Evolutionary conservation across 192 early-diverging fungal genomes (phyloP).

Genomic region (Dissophora globulifera): DNA sequence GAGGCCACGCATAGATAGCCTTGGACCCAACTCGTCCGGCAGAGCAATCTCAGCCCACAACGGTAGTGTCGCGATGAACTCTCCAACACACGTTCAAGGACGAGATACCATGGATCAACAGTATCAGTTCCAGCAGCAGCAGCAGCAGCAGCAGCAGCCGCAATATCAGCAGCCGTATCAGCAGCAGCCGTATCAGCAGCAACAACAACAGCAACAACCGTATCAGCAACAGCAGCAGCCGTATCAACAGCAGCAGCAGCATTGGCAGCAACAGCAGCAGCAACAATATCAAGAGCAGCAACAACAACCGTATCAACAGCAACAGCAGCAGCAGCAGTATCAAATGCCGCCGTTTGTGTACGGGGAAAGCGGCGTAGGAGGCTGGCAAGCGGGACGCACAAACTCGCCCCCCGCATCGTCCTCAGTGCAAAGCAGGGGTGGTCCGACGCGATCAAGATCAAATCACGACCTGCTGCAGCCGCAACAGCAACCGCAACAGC

Average conservation of each 20-base stretch:
- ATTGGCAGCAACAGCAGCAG: not conserved
- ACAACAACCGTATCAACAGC: conserved; percentile 5
- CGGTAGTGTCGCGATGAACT: not conserved
- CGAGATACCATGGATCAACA: not conserved
- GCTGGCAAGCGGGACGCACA: no score
- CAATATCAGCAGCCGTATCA: conserved; percentile 14
- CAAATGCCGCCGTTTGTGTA: no score
- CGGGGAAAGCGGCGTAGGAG: no score
- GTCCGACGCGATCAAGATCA: no score
- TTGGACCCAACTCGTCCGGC: conserved; percentile 16
- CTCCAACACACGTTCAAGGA: not conserved
- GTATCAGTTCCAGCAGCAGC: not conserved
- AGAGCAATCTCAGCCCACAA: not conserved
- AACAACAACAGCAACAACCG: conserved; percentile 9
- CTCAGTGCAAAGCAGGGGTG: no score
- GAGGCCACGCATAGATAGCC: conserved; percentile 36
- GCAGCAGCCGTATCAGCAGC: not conserved
- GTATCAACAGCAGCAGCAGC: not conserved
- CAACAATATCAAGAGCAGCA: not conserved
- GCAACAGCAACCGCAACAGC: no score
- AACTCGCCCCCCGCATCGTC: no score
- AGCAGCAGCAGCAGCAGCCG: conserved; percentile 17
- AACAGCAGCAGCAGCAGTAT: conserved; percentile 54
- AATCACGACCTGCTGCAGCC: no score
- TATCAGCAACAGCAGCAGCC: conserved; percentile 5